Evolutionary conservation across 1,284 basidiomycete species (phyloP).

Genomic region (Sporisorium iseilematis-ciliati): DNA sequence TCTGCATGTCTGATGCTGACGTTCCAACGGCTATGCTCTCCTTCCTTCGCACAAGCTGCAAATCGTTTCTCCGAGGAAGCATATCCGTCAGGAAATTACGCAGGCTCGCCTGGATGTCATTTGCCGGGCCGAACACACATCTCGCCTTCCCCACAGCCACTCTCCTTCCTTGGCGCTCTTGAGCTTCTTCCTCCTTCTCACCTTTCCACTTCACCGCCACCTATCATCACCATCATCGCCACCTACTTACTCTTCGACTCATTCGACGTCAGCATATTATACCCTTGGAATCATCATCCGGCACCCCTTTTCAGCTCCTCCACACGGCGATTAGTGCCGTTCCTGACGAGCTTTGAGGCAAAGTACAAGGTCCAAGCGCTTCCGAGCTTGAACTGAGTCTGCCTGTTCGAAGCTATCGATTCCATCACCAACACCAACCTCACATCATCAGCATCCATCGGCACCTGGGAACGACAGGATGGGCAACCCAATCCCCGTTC

Average conservation of each 20-base stretch:
- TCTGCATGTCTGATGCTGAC: too few species aligned
- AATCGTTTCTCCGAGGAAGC: not conserved
- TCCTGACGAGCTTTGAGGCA: not conserved
- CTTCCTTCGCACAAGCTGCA: too few species aligned
- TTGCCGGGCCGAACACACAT: not conserved
- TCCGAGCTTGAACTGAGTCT: not conserved
- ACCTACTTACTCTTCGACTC: not conserved
- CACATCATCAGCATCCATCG: not conserved
- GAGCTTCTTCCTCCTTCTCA: not conserved
- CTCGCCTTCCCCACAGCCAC: constrained; percentile 1
- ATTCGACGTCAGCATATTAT: not conserved
- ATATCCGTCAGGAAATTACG: constrained; percentile 1
- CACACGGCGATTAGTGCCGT: not conserved
- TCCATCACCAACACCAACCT: not conserved
- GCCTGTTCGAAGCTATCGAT: not conserved
- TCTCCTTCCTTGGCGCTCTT: constrained; percentile 2
- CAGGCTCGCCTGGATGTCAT: not conserved
- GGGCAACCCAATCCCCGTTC: constrained; percentile 70
- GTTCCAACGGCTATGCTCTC: too few species aligned
- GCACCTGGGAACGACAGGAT: constrained; percentile 22
- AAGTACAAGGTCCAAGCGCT: not conserved
- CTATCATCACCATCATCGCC: not conserved
- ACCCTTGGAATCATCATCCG: not conserved
- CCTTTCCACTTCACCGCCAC: constrained; percentile 1
- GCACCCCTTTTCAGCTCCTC: not conserved